Evolutionary conservation across 2,329 filamentous ascomycete species (phyloP), one percentile per base, ranked within the genome.

Genomic region (Myriangium duriaei): DNA sequence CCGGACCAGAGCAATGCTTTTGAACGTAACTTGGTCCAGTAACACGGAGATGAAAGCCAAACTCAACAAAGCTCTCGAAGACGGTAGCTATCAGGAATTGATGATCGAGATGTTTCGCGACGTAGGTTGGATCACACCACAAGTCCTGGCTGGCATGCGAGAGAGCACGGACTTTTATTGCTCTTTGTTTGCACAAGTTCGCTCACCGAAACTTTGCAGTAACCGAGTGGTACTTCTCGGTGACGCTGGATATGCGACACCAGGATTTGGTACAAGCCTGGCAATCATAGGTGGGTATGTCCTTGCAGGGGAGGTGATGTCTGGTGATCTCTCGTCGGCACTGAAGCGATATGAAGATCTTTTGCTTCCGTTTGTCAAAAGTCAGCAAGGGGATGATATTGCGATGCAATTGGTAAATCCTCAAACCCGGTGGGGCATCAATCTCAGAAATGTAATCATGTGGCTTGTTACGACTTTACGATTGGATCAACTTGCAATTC

Each of bases 101-200:
- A 32, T 55, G 35, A 39, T 45, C 15, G 45, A 50, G 15, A 32
- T 47, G 11, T 52, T 48, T 42, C 35, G 41, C 4, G 48, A 50
- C 34, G 46, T 43, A 4, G 50, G 49, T 3, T 54, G 50, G 51
- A 53, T 62, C 37, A 49, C 51, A 4, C 42, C 49, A 1, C 51
- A 61, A 3, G 51, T 67, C 4, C 44, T 65, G 19, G 42, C 50
- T 4, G 59, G 52, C 0, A 59, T 64, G 53, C 39, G 51, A 16
- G 34, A 45, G 11, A 42, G 45, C 3, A 42, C 49, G 3, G 51
- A 53, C 32, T 52, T 54, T 34, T 53, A 53, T 40, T 45, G 45
- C 40, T 37, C 37, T 5, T 19, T 45, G 4, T 42, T 54, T 17
- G 53, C 46, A 2, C 51, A 54, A 39, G 47, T 53, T 6, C 51